Conservation (phyloP, 1,284 basidiomycete genomes). For the Cutaneotrichosporon dermatis region DNA sequence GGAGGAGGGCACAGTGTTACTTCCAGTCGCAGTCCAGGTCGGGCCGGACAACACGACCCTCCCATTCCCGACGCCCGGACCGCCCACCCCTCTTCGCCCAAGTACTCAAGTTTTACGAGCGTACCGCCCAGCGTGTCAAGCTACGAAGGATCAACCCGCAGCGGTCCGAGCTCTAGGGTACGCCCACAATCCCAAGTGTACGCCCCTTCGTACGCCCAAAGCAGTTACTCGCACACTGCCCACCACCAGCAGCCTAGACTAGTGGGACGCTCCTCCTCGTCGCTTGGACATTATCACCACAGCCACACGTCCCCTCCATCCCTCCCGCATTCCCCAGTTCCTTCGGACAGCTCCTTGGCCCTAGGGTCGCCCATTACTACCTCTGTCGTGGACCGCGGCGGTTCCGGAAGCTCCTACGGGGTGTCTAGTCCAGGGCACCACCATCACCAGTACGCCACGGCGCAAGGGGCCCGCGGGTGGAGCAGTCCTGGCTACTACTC, state of each 20-base stretch:
- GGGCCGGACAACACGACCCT: neutral
- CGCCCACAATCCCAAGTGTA: neutral
- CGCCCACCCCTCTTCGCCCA: slow-evolving; percentile 51
- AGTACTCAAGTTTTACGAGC: neutral
- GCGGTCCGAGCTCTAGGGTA: neutral
- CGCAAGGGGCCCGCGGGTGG: neutral
- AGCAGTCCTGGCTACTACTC: neutral
- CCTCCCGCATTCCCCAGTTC: neutral
- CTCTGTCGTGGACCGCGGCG: neutral
- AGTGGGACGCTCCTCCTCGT: neutral
- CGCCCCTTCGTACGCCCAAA: no score
- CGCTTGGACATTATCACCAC: neutral
- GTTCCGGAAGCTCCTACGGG: no score
- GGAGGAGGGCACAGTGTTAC: no score
- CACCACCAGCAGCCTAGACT: neutral
- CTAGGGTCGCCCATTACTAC: neutral
- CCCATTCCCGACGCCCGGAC: slow-evolving; percentile 66
- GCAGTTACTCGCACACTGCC: neutral
- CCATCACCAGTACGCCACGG: neutral
- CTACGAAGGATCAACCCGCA: neutral
- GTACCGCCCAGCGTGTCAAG: neutral
- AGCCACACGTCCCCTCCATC: neutral
- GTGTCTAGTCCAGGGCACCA: no score
- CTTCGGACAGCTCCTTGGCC: neutral
- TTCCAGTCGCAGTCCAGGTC: no score